Evolutionary conservation across 257 asterid species (phyloP).

Genomic region (Perilla frutescens): DNA sequence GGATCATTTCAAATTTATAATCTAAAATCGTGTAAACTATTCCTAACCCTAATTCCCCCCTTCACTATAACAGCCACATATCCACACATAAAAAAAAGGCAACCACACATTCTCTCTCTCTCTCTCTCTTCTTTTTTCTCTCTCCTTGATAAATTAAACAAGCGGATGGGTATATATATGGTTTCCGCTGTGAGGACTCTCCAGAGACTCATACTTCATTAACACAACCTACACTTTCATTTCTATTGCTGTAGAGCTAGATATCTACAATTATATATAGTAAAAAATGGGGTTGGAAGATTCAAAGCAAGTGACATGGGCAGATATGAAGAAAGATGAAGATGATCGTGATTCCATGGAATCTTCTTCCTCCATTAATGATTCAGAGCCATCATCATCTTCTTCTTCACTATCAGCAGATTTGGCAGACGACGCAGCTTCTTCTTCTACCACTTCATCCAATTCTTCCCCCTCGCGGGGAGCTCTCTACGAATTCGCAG

Average conservation of each 20-base stretch:
- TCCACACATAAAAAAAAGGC: background rate
- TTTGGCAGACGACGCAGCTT: constrained; percentile 46
- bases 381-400: constrained; percentile 32
- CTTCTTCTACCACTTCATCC: constrained; percentile 24
- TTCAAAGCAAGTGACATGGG: constrained; percentile 41
- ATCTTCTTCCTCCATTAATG: constrained; percentile 33
- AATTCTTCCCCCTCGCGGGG: constrained; percentile 38
- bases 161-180: constrained; percentile 12
- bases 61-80: constrained; percentile 36
- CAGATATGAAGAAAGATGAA: constrained; percentile 31
- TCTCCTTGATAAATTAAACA: background rate
- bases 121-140: background rate
- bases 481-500: constrained; percentile 49
- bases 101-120: constrained; percentile 4
- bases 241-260: no score
- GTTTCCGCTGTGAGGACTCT: background rate
- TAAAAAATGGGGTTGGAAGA: constrained; percentile 21
- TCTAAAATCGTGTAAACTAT: background rate
- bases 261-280: background rate
- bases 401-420: constrained; percentile 40
- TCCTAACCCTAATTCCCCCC: background rate
- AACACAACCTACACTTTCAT: background rate
- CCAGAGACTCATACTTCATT: background rate
- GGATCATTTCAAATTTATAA: constrained; percentile 11
- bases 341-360: constrained; percentile 33